Evolutionary conservation across 176 grass and related monocot species (phyloP), one percentile per base, ranked within the genome.

Genomic region (Secale cereale): DNA sequence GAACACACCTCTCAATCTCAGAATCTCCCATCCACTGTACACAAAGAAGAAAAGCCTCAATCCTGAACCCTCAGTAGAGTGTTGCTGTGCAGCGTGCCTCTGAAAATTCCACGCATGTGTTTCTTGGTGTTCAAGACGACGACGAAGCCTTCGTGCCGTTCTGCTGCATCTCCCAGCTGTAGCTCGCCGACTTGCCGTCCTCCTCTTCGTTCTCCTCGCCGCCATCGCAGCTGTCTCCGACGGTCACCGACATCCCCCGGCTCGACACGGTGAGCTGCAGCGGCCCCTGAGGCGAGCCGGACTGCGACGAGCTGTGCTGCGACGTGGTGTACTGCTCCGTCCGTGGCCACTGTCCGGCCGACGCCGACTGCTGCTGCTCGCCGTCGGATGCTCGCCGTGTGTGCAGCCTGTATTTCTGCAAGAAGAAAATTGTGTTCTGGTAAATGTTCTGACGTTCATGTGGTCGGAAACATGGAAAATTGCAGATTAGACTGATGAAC

Each of bases 321-420:
- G 52, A 98, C 13, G 82, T 78, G 7, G 80, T 39, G 89, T 89
- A 90, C 52, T 98, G 84, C 71, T 97, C 66, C 76, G 61, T 19
- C 67, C 59, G 4, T 7, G 73, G n/a, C 88, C 74, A 85, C 33
- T 73, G 6, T 7, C 82, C 11, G 10, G 64, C 41, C 1, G 59
- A 70, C 45, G 5, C 9, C 48, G 48, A 52, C 27, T 26, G 20
- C 69, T 12, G 45, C 54, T 36, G 57, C 15, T 62, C 48, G 27
- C 54, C 3, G 66, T 57, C 74, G 12, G 92, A 91, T 10, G 78
- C 62, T 6, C 86, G 91, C 75, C 92, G 85, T 39, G 82, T 91
- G 84, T 98, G 95, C 61, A 98, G 68, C 65, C 95, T 85, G 88
- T 94, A 98, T 71, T 98, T 98, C 95, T 97, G 90, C 56, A 6